Percentiles rank a stretch among this genome's conserved stretches.
phyloP scores from a whole-genome alignment of 73 alveolate genomes.

The Loxodes magnus region DNA sequence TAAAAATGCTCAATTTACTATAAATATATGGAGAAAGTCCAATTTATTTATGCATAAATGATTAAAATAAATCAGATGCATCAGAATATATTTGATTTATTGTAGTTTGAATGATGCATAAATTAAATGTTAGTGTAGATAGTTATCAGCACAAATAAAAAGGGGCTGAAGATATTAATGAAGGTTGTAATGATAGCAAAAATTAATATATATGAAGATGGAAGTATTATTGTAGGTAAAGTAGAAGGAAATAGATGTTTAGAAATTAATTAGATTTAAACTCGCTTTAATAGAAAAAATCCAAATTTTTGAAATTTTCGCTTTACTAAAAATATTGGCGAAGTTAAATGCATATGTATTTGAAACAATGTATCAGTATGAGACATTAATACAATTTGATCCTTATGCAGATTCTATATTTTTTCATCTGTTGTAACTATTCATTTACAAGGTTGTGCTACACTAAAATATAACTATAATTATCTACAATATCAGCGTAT shows the following conservation, averaged over 20 bases:
- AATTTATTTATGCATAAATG: constrained; percentile 60
- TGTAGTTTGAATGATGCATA: constrained; percentile 61
- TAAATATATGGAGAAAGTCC: constrained; percentile 41
- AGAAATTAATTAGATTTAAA: constrained; percentile 78
- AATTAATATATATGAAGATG: constrained; percentile 94
- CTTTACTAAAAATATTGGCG: constrained; percentile 94
- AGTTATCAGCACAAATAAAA: constrained; percentile 98
- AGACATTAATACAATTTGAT: constrained; percentile 47
- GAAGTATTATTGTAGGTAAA: constrained; percentile 98
- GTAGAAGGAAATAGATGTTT: constrained; percentile 99
- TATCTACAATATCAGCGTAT: no score
- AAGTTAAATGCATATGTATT: constrained; percentile 75
- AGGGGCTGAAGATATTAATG: constrained; percentile 97
- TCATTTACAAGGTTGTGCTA: no score
- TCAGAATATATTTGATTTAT: constrained; percentile 75
- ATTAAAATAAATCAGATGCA: constrained; percentile 58
- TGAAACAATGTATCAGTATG: constrained; percentile 52
- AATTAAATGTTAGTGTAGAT: constrained; percentile 85
- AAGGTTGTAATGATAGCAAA: constrained; percentile 92
- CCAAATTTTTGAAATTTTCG: constrained; percentile 95
- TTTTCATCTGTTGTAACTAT: no score
- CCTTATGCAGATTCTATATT: no score
- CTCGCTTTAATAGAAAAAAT: constrained; percentile 93
- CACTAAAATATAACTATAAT: no score
- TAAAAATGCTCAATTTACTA: constrained; percentile 60